These are phyloP conservation scores for Lobosporangium transversale DNA, from an alignment of 192 early-diverging fungal species.

Conservation along the genomic window DNA sequence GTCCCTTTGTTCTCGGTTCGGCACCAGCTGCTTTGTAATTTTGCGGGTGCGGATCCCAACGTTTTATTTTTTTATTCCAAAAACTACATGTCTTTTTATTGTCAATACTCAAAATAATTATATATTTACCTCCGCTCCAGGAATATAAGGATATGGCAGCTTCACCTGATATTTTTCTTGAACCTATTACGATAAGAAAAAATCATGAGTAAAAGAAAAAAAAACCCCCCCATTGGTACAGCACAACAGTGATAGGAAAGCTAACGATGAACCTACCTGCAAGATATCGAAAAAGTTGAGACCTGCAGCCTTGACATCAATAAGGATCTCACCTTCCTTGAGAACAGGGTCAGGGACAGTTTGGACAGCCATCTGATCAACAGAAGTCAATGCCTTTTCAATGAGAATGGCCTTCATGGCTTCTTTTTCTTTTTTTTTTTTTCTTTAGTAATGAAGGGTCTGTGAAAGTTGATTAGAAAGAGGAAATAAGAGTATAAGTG, in stretches of 20 bases:
- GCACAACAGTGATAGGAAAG: no score
- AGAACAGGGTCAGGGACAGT: constrained; percentile 68
- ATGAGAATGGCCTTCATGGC: constrained; percentile 60
- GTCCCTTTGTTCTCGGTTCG: no score
- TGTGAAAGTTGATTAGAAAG: not conserved
- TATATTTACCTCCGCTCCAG: constrained; percentile 68
- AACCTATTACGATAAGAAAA: constrained; percentile 49
- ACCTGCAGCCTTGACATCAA: constrained; percentile 73
- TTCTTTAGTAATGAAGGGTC: not conserved
- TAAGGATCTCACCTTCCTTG: constrained; percentile 68
- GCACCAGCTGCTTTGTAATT: no score
- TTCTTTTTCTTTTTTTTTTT: not conserved
- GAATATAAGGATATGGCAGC: constrained; percentile 74
- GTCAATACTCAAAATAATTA: no score
- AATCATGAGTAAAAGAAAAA: not conserved
- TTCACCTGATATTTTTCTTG: constrained; percentile 82
- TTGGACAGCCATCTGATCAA: constrained; percentile 64
- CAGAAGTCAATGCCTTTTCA: constrained; percentile 64
- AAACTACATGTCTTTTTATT: no score
- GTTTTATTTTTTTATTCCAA: no score
- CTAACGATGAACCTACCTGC: no score
- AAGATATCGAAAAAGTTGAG: constrained; percentile 84
- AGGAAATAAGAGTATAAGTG: not conserved
- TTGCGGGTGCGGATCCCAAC: no score
- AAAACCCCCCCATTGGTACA: not conserved